A percentile compares a stretch with the other conserved stretches of the same genome.
These are phyloP conservation scores for Scedosporium apiospermum DNA, from an alignment of 2,329 filamentous ascomycete species.

Conservation along the genomic window DNA sequence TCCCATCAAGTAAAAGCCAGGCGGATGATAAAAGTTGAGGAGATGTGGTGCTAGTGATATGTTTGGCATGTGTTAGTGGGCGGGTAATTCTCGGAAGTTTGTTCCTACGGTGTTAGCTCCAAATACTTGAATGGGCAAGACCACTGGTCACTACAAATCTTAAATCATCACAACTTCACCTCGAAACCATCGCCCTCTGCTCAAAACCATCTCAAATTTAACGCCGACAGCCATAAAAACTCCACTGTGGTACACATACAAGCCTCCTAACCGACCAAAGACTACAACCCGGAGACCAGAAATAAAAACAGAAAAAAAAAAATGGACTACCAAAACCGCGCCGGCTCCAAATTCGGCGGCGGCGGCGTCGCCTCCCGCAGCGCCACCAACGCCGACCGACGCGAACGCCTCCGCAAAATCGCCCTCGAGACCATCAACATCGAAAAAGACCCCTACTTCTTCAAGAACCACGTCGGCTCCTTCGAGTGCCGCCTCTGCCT, in stretches of 20 bases:
- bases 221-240: too few species aligned
- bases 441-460: conserved; percentile 99
- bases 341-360: conserved; percentile 94
- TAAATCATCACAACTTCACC: neutral
- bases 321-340: conserved; percentile 81
- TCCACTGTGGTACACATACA: neutral
- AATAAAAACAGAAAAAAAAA: neutral
- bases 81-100: neutral
- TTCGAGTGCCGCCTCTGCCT: conserved; percentile 97
- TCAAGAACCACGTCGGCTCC: conserved; percentile 97
- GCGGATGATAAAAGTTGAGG: too few species aligned
- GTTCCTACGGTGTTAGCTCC: too few species aligned
- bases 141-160: neutral
- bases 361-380: conserved; percentile 91
- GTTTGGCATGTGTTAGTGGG: neutral
- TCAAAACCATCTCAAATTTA: too few species aligned
- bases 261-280: neutral
- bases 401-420: conserved; percentile 94
- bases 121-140: too few species aligned
- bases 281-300: neutral
- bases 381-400: conserved; percentile 91
- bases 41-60: neutral
- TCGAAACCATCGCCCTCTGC: too few species aligned
- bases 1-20: too few species aligned
- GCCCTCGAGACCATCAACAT: conserved; percentile 98